These are phyloP conservation scores for Starmerella gropengiesseri DNA, from an alignment of 805 yeast genomes.

Conservation along the genomic window DNA sequence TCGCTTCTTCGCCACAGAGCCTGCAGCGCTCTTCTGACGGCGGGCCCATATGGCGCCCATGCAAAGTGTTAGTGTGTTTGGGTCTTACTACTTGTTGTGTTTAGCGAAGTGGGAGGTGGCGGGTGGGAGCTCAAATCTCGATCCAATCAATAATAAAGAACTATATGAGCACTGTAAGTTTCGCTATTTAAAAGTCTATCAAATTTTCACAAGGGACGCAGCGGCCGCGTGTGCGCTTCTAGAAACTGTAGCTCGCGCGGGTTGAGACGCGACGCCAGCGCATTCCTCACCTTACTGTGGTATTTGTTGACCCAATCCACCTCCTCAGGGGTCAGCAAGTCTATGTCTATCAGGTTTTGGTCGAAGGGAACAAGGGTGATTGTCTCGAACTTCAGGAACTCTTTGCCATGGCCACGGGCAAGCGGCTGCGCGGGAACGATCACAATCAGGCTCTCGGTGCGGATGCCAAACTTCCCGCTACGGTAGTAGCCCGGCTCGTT, in stretches of 20 bases:
- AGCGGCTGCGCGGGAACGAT: slow-evolving; percentile 36
- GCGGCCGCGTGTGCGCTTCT: slow-evolving; percentile 12
- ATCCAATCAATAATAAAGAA: too few species aligned
- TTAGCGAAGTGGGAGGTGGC: too few species aligned
- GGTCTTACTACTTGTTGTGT: too few species aligned
- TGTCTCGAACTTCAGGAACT: slow-evolving; percentile 65
- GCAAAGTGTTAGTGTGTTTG: too few species aligned
- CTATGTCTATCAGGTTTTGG: slow-evolving; percentile 53
- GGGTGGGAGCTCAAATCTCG: too few species aligned
- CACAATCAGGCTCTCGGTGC: slow-evolving; percentile 76
- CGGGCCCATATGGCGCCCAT: slow-evolving; percentile 4
- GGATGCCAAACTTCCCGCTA: slow-evolving; percentile 80
- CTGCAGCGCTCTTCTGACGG: not conserved
- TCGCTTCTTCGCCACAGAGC: not conserved
- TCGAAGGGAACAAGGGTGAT: slow-evolving; percentile 79
- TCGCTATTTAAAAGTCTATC: too few species aligned
- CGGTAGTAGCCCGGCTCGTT: slow-evolving; percentile 94
- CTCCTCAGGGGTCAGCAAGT: slow-evolving; percentile 50
- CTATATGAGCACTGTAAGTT: too few species aligned
- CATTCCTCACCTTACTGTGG: slow-evolving; percentile 47
- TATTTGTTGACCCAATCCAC: slow-evolving; percentile 56
- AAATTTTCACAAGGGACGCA: too few species aligned
- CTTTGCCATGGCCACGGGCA: slow-evolving; percentile 37
- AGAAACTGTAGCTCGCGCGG: slow-evolving; percentile 62
- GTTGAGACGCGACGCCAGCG: slow-evolving; percentile 41